phyloP scores from a whole-genome alignment of 2,329 filamentous ascomycete species.

The Aspergillus pseudotamarii region DNA sequence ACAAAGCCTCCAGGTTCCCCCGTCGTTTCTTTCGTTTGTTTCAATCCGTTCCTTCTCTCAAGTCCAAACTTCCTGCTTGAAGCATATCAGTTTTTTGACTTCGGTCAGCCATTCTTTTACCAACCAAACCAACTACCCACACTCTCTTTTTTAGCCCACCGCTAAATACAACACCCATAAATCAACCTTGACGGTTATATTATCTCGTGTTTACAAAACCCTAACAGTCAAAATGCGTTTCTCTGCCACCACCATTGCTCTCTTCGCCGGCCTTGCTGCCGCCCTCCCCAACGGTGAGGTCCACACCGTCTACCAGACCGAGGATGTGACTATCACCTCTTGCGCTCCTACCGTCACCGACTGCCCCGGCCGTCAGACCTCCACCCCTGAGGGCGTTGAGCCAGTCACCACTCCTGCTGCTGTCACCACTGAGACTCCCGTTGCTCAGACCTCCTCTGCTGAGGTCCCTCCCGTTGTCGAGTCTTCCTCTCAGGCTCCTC shows the following conservation, averaged over 20 bases:
- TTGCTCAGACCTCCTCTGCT: background rate
- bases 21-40: constrained; percentile 27
- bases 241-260: constrained; percentile 43
- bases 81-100: constrained; percentile 41
- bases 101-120: constrained; percentile 49
- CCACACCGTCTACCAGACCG: constrained; percentile 59
- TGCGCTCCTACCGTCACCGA: constrained; percentile 63
- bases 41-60: constrained; percentile 30
- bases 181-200: constrained; percentile 37
- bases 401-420: constrained; percentile 16
- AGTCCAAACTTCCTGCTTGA: constrained; percentile 37
- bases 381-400: constrained; percentile 28
- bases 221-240: constrained; percentile 49
- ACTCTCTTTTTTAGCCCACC: constrained; percentile 28
- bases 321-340: constrained; percentile 65
- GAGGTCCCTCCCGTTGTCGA: background rate
- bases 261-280: constrained; percentile 45
- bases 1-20: constrained; percentile 38
- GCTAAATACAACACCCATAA: constrained; percentile 8
- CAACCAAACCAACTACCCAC: constrained; percentile 35
- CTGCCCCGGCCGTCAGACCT: constrained; percentile 50
- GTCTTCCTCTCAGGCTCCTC: constrained; percentile 8
- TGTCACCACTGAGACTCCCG: constrained; percentile 10
- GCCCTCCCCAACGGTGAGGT: constrained; percentile 39
- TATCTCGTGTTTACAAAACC: constrained; percentile 15